Evolutionary conservation across 495 filamentous ascomycete species (phyloP).

Genomic region (Hypoxylon cercidicola): DNA sequence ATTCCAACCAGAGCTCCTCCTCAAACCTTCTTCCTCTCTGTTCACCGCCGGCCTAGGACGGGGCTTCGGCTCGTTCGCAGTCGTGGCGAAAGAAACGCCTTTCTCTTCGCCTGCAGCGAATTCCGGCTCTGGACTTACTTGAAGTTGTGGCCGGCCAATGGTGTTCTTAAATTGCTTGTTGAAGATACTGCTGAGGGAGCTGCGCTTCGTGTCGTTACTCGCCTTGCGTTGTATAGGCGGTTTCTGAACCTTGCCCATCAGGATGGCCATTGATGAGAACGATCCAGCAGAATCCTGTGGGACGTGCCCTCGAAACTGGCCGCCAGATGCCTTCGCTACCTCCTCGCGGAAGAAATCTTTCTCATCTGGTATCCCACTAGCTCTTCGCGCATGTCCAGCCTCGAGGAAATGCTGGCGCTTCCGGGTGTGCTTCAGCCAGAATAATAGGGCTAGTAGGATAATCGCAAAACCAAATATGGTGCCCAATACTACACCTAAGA

Average conservation of each 20-base stretch:
- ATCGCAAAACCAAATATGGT: constrained; percentile 76
- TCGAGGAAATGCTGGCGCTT: constrained; percentile 57
- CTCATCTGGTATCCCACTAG: constrained; percentile 63
- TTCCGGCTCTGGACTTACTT: constrained; percentile 41
- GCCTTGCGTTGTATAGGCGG: constrained; percentile 49
- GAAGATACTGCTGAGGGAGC: constrained; percentile 59
- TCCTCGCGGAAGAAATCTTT: constrained; percentile 66
- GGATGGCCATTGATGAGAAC: constrained; percentile 66
- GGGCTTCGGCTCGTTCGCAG: constrained; percentile 49
- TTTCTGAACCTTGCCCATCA: constrained; percentile 62
- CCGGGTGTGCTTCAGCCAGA: constrained; percentile 71
- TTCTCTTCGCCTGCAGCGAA: constrained; percentile 50
- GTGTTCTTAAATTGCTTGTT: constrained; percentile 63
- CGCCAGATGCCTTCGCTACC: constrained; percentile 56
- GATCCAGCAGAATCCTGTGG: constrained; percentile 58
- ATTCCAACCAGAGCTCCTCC: constrained; percentile 69
- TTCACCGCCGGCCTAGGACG: constrained; percentile 45
- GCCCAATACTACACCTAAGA: constrained; percentile 84
- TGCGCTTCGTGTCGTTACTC: constrained; percentile 58
- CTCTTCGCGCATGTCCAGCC: constrained; percentile 58
- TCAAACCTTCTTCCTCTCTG: constrained; percentile 41
- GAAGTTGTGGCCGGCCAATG: constrained; percentile 64
- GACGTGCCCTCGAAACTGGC: constrained; percentile 59
- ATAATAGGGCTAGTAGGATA: constrained; percentile 73
- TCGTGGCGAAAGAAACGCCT: constrained; percentile 53